A percentile compares a stretch with the other conserved stretches of the same genome.
Evolutionary conservation across 75 land plant species (phyloP).

Genomic region (Adiantum capillusveneris): DNA sequence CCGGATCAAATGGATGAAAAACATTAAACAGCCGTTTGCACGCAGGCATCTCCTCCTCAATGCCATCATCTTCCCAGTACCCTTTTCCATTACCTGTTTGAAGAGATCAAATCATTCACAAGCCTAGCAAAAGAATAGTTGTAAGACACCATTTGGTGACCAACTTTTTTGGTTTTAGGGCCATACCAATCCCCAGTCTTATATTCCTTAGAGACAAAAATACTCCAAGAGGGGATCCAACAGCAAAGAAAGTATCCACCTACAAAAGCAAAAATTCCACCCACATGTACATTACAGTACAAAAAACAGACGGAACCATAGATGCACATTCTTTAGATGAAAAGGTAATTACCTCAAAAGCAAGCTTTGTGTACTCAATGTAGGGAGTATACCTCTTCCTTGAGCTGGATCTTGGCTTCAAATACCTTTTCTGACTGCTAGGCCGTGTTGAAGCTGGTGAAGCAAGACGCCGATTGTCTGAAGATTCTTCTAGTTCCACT

Average conservation of each 20-base stretch:
- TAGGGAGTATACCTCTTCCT: constrained; percentile 58
- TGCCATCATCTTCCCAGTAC: constrained; percentile 91
- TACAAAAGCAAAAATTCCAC: constrained; percentile 24
- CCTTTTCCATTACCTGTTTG: constrained; percentile 65
- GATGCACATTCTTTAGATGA: not conserved
- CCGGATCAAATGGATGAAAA: constrained; percentile 98
- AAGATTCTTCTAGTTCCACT: too few species aligned
- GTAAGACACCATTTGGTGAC: too few species aligned
- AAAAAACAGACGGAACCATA: too few species aligned
- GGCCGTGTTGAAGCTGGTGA: not conserved
- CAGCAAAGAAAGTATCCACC: constrained; percentile 99
- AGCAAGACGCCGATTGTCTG: too few species aligned
- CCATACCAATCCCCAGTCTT: constrained; percentile 75
- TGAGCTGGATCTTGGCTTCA: constrained; percentile 10
- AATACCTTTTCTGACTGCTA: not conserved
- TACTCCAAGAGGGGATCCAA: constrained; percentile 97
- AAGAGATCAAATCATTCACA: too few species aligned
- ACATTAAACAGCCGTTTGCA: constrained; percentile 83
- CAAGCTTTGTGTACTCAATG: constrained; percentile 83
- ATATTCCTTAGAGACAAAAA: constrained; percentile 86
- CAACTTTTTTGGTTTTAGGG: too few species aligned
- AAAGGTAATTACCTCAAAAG: constrained; percentile 49
- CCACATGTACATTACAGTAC: constrained; percentile 2
- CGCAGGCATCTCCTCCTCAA: constrained; percentile 86
- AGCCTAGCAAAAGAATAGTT: too few species aligned